Percentiles rank a stretch among this genome's conserved stretches.
phyloP scores from a whole-genome alignment of 2,329 filamentous ascomycete species.

The Phaeoacremonium minimum region DNA sequence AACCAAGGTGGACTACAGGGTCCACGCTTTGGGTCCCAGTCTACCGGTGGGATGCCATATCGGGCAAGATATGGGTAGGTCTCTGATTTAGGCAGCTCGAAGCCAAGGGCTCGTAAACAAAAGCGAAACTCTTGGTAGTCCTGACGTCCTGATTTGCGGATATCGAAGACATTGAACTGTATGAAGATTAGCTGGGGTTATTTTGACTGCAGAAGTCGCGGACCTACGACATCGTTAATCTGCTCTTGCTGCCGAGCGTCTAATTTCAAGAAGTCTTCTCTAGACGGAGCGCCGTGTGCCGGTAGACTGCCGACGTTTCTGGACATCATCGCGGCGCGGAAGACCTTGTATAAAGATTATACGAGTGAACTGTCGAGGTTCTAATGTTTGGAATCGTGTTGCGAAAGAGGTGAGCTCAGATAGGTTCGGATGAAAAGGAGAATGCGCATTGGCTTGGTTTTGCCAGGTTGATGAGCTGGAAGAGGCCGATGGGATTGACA shows the following conservation, averaged over 20 bases:
- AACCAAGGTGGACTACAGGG: constrained; percentile 64
- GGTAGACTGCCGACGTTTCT: constrained; percentile 9
- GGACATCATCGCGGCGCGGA: constrained; percentile 10
- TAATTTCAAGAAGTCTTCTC: constrained; percentile 39
- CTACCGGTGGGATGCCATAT: constrained; percentile 70
- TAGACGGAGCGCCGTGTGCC: constrained; percentile 15
- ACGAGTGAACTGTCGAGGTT: constrained; percentile 1
- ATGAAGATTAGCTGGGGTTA: not conserved
- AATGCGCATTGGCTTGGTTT: no score
- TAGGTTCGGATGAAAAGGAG: no score
- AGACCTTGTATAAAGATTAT: no score
- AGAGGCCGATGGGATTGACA: not conserved
- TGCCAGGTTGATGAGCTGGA: constrained; percentile 1
- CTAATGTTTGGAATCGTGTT: not conserved
- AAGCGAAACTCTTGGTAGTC: constrained; percentile 99
- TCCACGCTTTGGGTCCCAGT: constrained; percentile 47
- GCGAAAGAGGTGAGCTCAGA: constrained; percentile 1
- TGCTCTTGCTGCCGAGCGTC: constrained; percentile 89
- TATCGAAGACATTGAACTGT: constrained; percentile 91
- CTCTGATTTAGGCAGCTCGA: constrained; percentile 82
- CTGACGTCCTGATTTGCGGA: constrained; percentile 89
- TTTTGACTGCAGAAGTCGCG: not conserved
- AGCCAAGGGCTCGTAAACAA: constrained; percentile 90
- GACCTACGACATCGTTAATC: constrained; percentile 83
- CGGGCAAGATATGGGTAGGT: constrained; percentile 76